Evolutionary conservation across 345 rosid genomes (phyloP), one percentile per base, ranked within the genome.

Genomic region (Tarenaya hassleriana): DNA sequence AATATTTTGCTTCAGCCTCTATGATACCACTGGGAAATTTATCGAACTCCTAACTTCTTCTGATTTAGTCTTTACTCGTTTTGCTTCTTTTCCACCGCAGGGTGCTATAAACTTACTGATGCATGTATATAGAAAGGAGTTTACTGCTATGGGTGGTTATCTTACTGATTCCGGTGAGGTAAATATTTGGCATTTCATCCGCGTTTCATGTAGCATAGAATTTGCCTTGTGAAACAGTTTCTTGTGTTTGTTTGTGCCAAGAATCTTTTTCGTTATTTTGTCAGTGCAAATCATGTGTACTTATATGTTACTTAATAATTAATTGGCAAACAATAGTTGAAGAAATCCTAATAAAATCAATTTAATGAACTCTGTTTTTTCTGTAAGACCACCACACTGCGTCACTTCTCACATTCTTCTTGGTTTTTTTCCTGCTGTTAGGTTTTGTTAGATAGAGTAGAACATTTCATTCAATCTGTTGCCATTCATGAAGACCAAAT

Each of bases 81-180:
- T 11, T 34, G 16, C 37, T 47, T 40, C 18, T 70, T 66, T 69
- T 16, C 46, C 41, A 51, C 56, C 62, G 53, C 84, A 94, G 99
- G 99, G 97, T 70, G 95, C 97, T 60, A 83, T 94, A 77, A 86
- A 69, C 73, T 78, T 94, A 62, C 67, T 94, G 75, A 83, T 94
- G 99, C 75, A 78, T 57, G 75, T 88, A 43, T 94, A 88, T 73
- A 73, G 78, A 75, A 82, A 73, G 70, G 99, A 94, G 75, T 88
- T 94, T 62, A 8, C 89, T 67, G 73, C 75, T 46, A 86, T 94
- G 81, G 97, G 95, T 67, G 99, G 99, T 67, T 94, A 94, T 76
- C 81, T 94, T 60, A 94, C 97, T 50, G 86, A 81, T 71, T 90
- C 91, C 58, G 99, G 99, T 77, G 95, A 94, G 95, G 99, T 88